Evolutionary conservation across 169 alveolate species (phyloP), one percentile per base, ranked within the genome.

Genomic region (Perkinsus marinus): DNA sequence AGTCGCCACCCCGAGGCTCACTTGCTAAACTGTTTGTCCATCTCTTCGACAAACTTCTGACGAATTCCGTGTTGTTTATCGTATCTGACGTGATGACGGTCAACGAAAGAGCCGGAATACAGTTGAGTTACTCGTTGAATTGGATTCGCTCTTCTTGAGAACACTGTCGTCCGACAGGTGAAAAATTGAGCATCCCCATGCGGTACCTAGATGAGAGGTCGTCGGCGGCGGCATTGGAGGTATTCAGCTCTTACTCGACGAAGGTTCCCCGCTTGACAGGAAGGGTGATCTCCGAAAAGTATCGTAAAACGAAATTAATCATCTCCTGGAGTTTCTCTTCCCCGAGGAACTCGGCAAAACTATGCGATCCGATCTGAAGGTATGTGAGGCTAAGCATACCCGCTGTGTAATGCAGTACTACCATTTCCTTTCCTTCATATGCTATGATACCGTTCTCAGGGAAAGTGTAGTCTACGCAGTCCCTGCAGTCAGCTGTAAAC

Each of bases 121-220:
- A 43, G 68, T 43, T 43, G 68, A 17, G 79, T 13, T 57, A 93
- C 99, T 95, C 92, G 96, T 57, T 57, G 34, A 57, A 57, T 26
- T 57, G 79, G 22, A 57, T 57, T 16, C 79, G 95, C 92, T 98
- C 99, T 90, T 96, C 95, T 91, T 95, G 93, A 34, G 98, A 93
- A 91, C 99, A 98, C 94, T 97, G 97, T 91, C 99, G 94, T 0
- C 99, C 99, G 39, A 98, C 97, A 34, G 99, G 99, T 39, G 98
- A 96, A 30, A 98, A 94, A 91, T 98, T 98, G n/a, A 98, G 90
- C 97, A 98, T 92, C 30, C 99, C 98, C 38, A 96, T 98, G 91
- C 99, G 95, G 89, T 91, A 47, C 89, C n/a, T 93, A 7, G 43
- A 19, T 93, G 91, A 68, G 0, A 17, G 34, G 19, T 26, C 79